These are phyloP conservation scores for Dalbergia cochinchinensis DNA, from an alignment of 306 rosid species.

Conservation along the genomic window DNA sequence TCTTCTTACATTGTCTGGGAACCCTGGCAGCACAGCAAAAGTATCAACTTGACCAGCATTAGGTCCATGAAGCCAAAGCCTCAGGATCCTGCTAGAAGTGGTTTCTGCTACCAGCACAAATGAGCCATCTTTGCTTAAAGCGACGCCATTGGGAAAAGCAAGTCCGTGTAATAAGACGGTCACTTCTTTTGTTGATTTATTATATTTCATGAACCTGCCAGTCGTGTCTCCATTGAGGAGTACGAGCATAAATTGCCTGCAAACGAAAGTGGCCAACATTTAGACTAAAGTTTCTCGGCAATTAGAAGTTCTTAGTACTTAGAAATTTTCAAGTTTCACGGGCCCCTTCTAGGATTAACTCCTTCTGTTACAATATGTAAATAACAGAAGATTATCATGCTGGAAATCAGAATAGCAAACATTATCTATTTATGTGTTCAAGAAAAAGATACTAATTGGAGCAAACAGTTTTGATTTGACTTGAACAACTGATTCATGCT, in stretches of 20 bases:
- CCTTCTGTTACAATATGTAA: constrained; percentile 6
- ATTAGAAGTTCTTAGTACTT: neutral
- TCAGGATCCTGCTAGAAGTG: constrained; percentile 58
- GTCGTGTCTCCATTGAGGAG: constrained; percentile 74
- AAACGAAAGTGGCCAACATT: constrained; percentile 31
- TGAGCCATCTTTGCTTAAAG: constrained; percentile 79
- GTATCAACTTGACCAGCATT: constrained; percentile 70
- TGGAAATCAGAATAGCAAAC: constrained; percentile 16
- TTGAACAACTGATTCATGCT: constrained; percentile 28
- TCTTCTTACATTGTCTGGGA: constrained; percentile 84
- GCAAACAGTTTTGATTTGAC: constrained; percentile 7
- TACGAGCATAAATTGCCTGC: constrained; percentile 81
- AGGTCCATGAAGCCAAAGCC: constrained; percentile 91
- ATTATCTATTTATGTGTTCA: neutral
- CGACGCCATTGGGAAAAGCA: constrained; percentile 86
- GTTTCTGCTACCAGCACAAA: constrained; percentile 85
- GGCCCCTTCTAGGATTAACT: neutral
- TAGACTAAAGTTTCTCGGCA: constrained; percentile 1
- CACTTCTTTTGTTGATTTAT: constrained; percentile 73
- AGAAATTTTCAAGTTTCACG: neutral
- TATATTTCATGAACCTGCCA: constrained; percentile 76
- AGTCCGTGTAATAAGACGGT: constrained; percentile 63
- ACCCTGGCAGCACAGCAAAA: constrained; percentile 76
- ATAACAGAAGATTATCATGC: constrained; percentile 18
- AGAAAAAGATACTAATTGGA: neutral